Base-by-base conservation (phyloP, 805 yeast species). In the Hagleromyces aurorensis region DNA sequence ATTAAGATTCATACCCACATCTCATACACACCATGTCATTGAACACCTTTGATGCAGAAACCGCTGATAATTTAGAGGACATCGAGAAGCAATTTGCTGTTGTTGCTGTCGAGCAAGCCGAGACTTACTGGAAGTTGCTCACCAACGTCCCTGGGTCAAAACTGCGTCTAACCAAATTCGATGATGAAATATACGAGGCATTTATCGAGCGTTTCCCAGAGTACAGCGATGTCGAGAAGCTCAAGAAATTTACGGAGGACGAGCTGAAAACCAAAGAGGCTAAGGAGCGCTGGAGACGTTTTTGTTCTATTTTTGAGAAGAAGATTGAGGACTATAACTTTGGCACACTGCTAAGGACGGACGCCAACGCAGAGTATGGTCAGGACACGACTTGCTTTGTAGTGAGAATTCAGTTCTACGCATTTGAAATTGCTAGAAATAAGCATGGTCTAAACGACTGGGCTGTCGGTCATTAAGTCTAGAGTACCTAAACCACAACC, bases 41-140 rank as follows among this genome's bases (percentile, higher is more conserved):
- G 23, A 36, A 33, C 14, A 59, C 58, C 34, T 84, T 85, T 53
- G 72, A 79, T 49, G 87, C 98, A 12, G 95, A 91, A 50, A 70
- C 68, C 36, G 96, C 98, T 25, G 96, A 91, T 38, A 91, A 91
- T 65, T 67, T 84, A 48, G 97, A 89, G 61, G 94, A 85, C 48
- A 85, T 91, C 50, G 98, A 91, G 61, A 85, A 76, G 69, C 97
- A 91, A 64, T 91, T 91, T 52, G 97, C 98, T 23, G 98, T 91
- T 36, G 84, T 81, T 61, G 98, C 97, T 4, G 98, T 91, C 11
- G 77, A 73, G 59, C 97, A 91, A 57, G 91, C 94, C 35, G 94
- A 85, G 52, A 78, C 95, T 1, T 91, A 89, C 70, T 91, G 96
- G 95, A 67, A 69, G 27, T 59, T 91, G 35, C 61, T 91, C 32